Percentiles rank a stretch among this genome's conserved stretches.
phyloP scores from a whole-genome alignment of 352 stramenopile genomes.

The Globisporangium cederbergense region DNA sequence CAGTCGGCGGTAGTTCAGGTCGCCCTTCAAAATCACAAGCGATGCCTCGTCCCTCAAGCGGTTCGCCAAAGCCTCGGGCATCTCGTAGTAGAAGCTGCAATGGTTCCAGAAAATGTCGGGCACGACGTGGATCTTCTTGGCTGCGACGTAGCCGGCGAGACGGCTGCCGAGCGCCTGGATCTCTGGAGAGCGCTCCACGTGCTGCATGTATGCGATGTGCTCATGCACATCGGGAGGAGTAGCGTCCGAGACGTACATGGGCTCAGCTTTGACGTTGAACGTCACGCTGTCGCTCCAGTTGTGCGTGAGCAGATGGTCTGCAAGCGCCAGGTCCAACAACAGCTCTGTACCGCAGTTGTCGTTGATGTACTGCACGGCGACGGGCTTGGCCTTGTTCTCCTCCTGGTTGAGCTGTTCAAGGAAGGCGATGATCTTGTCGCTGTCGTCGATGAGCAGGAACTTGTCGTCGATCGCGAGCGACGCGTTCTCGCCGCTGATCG shows the following conservation, averaged over 20 bases:
- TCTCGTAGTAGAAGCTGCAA: slow-evolving; percentile 72
- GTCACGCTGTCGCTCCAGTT: slow-evolving; percentile 47
- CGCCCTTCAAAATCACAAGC: slow-evolving; percentile 95
- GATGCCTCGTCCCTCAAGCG: slow-evolving; percentile 33
- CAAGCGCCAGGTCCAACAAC: slow-evolving; percentile 61
- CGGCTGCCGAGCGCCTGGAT: slow-evolving; percentile 46
- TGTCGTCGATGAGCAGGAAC: slow-evolving; percentile 59
- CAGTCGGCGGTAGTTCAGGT: slow-evolving; percentile 96
- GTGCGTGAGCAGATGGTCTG: slow-evolving; percentile 53
- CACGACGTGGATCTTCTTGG: slow-evolving; percentile 21
- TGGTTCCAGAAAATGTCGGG: slow-evolving; percentile 62
- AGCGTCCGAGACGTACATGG: slow-evolving; percentile 81
- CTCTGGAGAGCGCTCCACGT: slow-evolving; percentile 24
- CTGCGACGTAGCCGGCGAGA: slow-evolving; percentile 31
- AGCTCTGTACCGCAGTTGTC: slow-evolving; percentile 77
- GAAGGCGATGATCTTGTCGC: slow-evolving; percentile 40
- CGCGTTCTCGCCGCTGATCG: slow-evolving; percentile 46
- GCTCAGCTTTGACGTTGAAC: slow-evolving; percentile 67
- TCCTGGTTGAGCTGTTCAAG: slow-evolving; percentile 21
- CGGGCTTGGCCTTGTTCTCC: background rate
- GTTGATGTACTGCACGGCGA: slow-evolving; percentile 62
- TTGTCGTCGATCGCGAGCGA: slow-evolving; percentile 56
- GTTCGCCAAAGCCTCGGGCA: slow-evolving; percentile 34
- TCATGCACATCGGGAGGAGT: slow-evolving; percentile 50
- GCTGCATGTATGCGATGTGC: slow-evolving; percentile 55